Percentiles rank a stretch among this genome's conserved stretches.
These are phyloP conservation scores for Fragilaria crotonensis DNA, from an alignment of 108 stramenopile species.

Conservation along the genomic window DNA sequence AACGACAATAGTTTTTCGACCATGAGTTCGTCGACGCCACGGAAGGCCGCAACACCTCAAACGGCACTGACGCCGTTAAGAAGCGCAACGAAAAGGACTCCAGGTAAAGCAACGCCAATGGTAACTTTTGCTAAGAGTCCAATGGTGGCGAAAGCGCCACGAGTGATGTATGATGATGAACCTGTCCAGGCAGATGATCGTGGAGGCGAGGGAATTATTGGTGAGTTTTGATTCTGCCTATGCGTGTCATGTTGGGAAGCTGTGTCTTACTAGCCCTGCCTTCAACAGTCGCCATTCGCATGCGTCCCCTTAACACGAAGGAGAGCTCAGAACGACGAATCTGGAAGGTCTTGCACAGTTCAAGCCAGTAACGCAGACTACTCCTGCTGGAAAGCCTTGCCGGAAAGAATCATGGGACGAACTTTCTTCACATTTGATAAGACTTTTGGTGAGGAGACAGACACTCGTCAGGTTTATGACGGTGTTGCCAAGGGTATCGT, in stretches of 20 bases:
- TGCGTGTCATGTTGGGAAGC: too few species aligned
- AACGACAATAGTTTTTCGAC: too few species aligned
- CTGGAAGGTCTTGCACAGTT: conserved; percentile 81
- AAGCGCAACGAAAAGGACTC: too few species aligned
- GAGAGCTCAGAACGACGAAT: conserved; percentile 48
- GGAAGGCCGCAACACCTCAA: too few species aligned
- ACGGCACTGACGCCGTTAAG: too few species aligned
- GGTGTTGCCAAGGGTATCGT: conserved; percentile 86
- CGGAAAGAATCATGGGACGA: conserved; percentile 53
- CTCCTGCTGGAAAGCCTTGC: conserved; percentile 62
- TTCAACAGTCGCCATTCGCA: conserved; percentile 93
- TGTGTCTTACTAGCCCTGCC: too few species aligned
- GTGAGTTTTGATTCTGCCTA: too few species aligned
- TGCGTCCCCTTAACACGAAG: conserved; percentile 84
- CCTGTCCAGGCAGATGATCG: background rate
- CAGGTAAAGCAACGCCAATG: too few species aligned
- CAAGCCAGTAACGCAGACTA: conserved; percentile 66
- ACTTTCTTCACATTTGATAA: conserved; percentile 93
- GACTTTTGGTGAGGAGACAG: conserved; percentile 71
- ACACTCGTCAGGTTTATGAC: conserved; percentile 86
- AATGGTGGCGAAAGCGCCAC: too few species aligned
- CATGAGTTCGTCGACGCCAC: too few species aligned
- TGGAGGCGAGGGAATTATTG: background rate
- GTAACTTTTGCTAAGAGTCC: too few species aligned
- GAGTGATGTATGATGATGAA: background rate